These are phyloP conservation scores for Penicillium soppii DNA, from an alignment of 495 filamentous ascomycete genomes.

Conservation along the genomic window DNA sequence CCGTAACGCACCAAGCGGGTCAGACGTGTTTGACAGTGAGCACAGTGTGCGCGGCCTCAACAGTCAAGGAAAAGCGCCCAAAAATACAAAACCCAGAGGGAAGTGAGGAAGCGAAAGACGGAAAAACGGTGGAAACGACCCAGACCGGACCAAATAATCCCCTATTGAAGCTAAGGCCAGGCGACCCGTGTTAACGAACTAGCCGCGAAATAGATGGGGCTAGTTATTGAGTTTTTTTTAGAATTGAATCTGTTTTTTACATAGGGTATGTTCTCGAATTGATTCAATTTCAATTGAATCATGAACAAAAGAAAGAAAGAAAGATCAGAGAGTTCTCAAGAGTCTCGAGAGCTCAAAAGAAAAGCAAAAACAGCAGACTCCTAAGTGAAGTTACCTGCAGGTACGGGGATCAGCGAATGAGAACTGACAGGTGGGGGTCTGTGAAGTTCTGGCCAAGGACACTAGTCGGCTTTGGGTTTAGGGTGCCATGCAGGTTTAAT, in stretches of 20 bases:
- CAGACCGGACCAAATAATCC: conserved; percentile 22
- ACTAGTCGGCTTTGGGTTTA: conserved; percentile 8
- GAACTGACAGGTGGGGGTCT: conserved; percentile 4
- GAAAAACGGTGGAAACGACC: conserved; percentile 18
- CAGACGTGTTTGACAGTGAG: neutral
- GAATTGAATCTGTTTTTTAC: neutral
- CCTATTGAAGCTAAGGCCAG: conserved; percentile 26
- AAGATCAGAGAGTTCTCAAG: no score
- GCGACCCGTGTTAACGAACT: conserved; percentile 28
- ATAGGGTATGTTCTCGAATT: neutral
- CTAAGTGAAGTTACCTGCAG: conserved; percentile 12
- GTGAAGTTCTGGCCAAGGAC: conserved; percentile 12
- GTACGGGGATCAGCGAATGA: conserved; percentile 17
- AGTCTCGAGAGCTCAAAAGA: neutral
- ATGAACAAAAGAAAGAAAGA: neutral
- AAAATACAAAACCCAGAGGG: conserved; percentile 4
- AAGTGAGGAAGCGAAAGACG: conserved; percentile 8
- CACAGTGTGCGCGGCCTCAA: neutral
- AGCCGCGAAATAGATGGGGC: conserved; percentile 14
- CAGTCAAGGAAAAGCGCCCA: neutral
- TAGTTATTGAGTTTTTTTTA: conserved; percentile 1
- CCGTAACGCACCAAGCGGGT: conserved; percentile 6
- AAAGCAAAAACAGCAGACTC: neutral
- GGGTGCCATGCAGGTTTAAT: conserved; percentile 20
- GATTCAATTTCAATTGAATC: neutral